These are phyloP conservation scores for Aspergillus niger DNA, from an alignment of 2,329 filamentous ascomycete species.

Conservation along the genomic window DNA sequence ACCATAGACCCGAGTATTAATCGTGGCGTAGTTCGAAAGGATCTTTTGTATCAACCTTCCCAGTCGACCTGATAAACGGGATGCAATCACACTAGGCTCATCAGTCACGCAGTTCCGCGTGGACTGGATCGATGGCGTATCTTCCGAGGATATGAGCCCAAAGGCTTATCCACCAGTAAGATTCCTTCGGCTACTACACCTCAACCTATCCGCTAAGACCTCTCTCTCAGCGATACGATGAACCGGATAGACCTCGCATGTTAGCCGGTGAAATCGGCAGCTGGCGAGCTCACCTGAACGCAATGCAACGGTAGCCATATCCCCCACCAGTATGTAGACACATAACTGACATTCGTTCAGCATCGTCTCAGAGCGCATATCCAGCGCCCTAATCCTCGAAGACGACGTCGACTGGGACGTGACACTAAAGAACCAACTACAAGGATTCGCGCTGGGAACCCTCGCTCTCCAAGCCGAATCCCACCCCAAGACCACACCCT, in stretches of 20 bases:
- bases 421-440: constrained; percentile 34
- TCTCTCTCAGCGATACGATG: background rate
- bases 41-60: constrained; percentile 7
- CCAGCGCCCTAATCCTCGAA: constrained; percentile 50
- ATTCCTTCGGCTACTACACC: background rate
- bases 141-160: background rate
- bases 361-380: background rate
- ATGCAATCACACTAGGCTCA: constrained; percentile 6
- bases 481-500: constrained; percentile 21
- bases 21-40: background rate
- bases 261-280: constrained; percentile 3
- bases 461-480: constrained; percentile 26
- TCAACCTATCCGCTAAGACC: background rate
- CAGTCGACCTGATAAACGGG: constrained; percentile 6
- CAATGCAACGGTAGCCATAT: background rate
- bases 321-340: background rate
- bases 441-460: constrained; percentile 34
- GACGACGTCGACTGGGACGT: constrained; percentile 45
- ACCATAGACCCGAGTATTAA: background rate
- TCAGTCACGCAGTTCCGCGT: constrained; percentile 8
- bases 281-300: constrained; percentile 7
- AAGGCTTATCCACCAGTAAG: constrained; percentile 6
- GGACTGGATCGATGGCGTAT: constrained; percentile 7
- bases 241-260: background rate
- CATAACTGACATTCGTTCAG: background rate